Evolutionary conservation across 176 grass and related monocot species (phyloP), one percentile per base, ranked within the genome.

Genomic region (Areca catechu): DNA sequence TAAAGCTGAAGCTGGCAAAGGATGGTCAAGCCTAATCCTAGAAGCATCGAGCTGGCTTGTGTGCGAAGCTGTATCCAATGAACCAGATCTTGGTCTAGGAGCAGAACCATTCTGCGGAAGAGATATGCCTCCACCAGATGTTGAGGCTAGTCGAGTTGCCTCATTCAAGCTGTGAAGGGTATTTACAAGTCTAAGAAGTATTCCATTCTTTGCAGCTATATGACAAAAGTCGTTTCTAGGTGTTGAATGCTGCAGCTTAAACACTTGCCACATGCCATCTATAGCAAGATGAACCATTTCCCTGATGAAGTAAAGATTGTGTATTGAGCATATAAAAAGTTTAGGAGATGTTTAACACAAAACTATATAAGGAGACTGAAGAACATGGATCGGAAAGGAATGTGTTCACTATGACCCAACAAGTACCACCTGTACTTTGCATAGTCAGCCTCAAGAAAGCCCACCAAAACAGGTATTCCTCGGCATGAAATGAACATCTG

Each of bases 401-500:
- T 12, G 34, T 43, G 34, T 43, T 43, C 34, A 12, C 14, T 43
- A 43, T 43, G 10, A 43, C 10, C 34, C 12, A 3, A 43, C 21
- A 63, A 19, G 53, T 12, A 77, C 30, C 66, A 80, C 93, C 93
- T 92, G 66, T 76, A 92, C 78, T 92, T 98, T 52, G 93, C 93
- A 83, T 98, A 98, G 69, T 98, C 93, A 51, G 93, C 83, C 76
- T 98, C 93, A 75, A 98, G 73, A 80, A 98, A 85, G 64, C 83
- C 74, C 56, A 98, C 93, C 63, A 98, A 81, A 77, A 90, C 79
- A 85, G 93, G 93, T 55, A 98, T 98, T 16, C 93, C 93, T 82
- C 89, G 81, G 67, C 93, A 98, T 56, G 93, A 84, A 50, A 92
- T 85, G 79, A 98, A 98, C 93, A 98, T 98, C 83, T 98, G 93